Evolutionary conservation across 2,329 filamentous ascomycete genomes (phyloP), one percentile per base, ranked within the genome.

Genomic region (Fusarium phyllophilum): DNA sequence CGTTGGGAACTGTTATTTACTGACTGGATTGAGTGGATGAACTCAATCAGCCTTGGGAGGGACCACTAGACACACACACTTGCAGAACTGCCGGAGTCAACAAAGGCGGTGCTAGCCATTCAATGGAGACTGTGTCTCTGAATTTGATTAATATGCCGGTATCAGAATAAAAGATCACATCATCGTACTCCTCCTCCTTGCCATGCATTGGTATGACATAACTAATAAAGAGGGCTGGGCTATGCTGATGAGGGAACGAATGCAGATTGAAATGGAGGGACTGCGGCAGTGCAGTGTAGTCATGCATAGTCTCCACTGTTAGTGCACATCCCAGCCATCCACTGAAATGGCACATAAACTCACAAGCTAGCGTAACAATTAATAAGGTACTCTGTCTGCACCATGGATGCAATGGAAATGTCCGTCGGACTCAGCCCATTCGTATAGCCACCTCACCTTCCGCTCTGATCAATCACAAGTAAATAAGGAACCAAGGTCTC

Each of bases 21-120:
- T 39, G 39, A 46, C 44, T 34, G 34, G 24, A 46, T 20, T 72
- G 44, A 62, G 54, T 69, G 58, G 54, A 54, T 74, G 55, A 49
- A 74, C 66, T 56, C 44, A 48, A 65, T 74, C 71, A 74, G 67
- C 71, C 71, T 74, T 74, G 71, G 59, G 64, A 70, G 70, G 69
- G 64, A 72, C 46, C 46, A 51, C 38, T 20, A 39, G 18, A 14
- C 64, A 62, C 46, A 62, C 48, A 49, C 15, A 49, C 46, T 31
- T 26, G 42, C 38, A 51, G 58, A 74, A 72, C 72, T 74, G 58
- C 71, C 71, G 62, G 66, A 39, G 42, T 48, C 34, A 44, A 42
- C n/a, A 41, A 42, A 44, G 59, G 59, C 42, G 29, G 29, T 57
- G 65, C 59, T 59, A 46, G 31, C 38, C 17, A 42, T 33, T 57